Percentiles rank a stretch among this genome's conserved stretches.
Evolutionary conservation across 805 yeast genomes (phyloP).

Genomic region (Torulaspora delbrueckii): DNA sequence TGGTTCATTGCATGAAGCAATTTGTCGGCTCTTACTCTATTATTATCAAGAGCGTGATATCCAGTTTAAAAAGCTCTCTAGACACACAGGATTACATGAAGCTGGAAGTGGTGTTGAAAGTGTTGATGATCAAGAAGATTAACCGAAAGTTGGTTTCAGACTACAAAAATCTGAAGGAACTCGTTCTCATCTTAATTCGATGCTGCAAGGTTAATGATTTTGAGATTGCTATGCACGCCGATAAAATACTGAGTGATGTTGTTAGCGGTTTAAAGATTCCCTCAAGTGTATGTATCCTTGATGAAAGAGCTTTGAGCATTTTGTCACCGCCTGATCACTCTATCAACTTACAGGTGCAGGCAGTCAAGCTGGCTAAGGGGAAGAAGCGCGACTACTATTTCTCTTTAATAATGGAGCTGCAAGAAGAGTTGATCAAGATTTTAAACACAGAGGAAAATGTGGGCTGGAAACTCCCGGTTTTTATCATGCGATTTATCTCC

Average conservation of each 20-base stretch:
- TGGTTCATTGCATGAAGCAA: conserved; percentile 65
- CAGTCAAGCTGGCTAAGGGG: conserved; percentile 59
- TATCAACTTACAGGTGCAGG: conserved; percentile 53
- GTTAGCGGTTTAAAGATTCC: conserved; percentile 46
- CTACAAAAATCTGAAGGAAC: conserved; percentile 45
- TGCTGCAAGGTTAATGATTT: conserved; percentile 55
- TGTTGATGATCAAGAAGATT: conserved; percentile 55
- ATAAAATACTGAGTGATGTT: conserved; percentile 44
- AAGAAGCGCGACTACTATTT: conserved; percentile 46
- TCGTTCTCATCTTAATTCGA: conserved; percentile 45
- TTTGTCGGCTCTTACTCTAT: conserved; percentile 60
- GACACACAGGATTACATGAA: conserved; percentile 45
- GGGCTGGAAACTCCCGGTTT: conserved; percentile 53
- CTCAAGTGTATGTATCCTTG: conserved; percentile 48
- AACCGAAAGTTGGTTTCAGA: conserved; percentile 55
- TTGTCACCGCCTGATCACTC: conserved; percentile 60
- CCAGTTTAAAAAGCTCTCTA: conserved; percentile 47
- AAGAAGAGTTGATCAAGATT: conserved; percentile 33
- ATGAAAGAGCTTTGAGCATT: conserved; percentile 37
- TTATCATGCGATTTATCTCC: conserved; percentile 47
- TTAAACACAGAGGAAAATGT: conserved; percentile 17
- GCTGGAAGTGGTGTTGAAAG: conserved; percentile 58
- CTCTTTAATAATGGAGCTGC: conserved; percentile 41
- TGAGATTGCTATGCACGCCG: conserved; percentile 52
- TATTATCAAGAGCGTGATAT: conserved; percentile 43